These are phyloP conservation scores for Arachis monticola DNA, from an alignment of 331 rosid species.

Conservation along the genomic window DNA sequence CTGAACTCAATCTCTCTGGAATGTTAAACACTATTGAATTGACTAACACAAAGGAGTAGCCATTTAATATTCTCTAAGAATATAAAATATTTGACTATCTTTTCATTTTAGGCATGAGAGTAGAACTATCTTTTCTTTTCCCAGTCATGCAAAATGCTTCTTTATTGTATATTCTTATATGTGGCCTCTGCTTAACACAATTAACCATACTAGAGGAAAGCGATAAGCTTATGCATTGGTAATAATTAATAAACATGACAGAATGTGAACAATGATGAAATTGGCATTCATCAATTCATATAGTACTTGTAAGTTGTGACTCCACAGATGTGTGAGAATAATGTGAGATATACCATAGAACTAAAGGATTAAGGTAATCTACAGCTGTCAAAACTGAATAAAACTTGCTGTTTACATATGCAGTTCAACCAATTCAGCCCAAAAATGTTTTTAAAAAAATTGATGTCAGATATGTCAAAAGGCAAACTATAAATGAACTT, in stretches of 20 bases:
- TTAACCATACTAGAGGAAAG: conserved; percentile 24
- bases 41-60: conserved; percentile 11
- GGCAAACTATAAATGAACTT: conserved; percentile 21
- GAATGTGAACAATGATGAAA: conserved; percentile 25
- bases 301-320: conserved; percentile 19
- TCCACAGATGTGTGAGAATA: conserved; percentile 3
- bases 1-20: conserved; percentile 21
- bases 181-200: conserved; percentile 33
- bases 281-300: neutral
- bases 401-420: conserved; percentile 12
- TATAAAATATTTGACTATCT: conserved; percentile 5
- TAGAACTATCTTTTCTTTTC: conserved; percentile 13
- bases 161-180: conserved; percentile 21
- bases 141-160: conserved; percentile 15
- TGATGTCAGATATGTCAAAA: conserved; percentile 24
- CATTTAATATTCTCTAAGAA: conserved; percentile 20
- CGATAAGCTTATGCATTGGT: conserved; percentile 15
- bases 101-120: neutral
- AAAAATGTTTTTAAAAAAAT: conserved; percentile 17
- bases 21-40: conserved; percentile 2
- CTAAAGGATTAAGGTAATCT: conserved; percentile 12
- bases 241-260: conserved; percentile 19
- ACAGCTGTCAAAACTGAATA: conserved; percentile 35
- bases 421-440: conserved; percentile 20
- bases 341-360: conserved; percentile 8